Evolutionary conservation across 305 asterid genomes (phyloP), one percentile per base, ranked within the genome.

Genomic region (Fraxinus greggii): DNA sequence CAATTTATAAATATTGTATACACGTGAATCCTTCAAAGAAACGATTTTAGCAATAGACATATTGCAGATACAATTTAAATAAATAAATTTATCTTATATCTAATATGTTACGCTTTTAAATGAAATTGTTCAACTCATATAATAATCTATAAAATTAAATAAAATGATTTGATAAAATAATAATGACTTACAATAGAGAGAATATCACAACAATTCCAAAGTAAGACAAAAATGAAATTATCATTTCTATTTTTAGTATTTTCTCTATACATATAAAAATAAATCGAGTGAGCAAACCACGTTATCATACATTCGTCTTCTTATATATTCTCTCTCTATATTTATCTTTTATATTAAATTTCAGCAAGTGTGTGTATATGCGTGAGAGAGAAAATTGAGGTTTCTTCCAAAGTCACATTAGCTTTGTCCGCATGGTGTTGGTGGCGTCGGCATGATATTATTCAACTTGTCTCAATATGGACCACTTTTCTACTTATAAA

Each of bases 381-480:
- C 12, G 35, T 13, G 73, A 9, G 73, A 65, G 35, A 67, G 74
- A 67, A 21, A 26, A 28, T 3, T 28, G 38, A 15, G 38, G 38
- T 13, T 67, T 28, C 74, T 67, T 67, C 74, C 36, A 28, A 79
- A 80, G 54, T 80, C 79, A 38, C 72, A 73, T 33, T 81, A 77
- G 79, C 56, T 81, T 85, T 89, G 89, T 80, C 80, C 85, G 88
- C 90, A 88, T 86, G 93, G 79, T 42, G 93, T 78, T 42, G 81
- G 88, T 86, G 90, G 86, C 81, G 82, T 83, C 78, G 87, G 90
- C 80, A 86, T 89, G 93, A 83, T 80, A 84, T 84, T 89, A 86
- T 90, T 86, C 86, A 88, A 86, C 83, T 87, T 89, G 88, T 89
- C 92, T 86, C 92, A 80, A 82, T 28, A 15, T 86, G 88, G 89